Conservation (phyloP, 495 filamentous ascomycete species). For the Aspergillus bertholletiae region DNA sequence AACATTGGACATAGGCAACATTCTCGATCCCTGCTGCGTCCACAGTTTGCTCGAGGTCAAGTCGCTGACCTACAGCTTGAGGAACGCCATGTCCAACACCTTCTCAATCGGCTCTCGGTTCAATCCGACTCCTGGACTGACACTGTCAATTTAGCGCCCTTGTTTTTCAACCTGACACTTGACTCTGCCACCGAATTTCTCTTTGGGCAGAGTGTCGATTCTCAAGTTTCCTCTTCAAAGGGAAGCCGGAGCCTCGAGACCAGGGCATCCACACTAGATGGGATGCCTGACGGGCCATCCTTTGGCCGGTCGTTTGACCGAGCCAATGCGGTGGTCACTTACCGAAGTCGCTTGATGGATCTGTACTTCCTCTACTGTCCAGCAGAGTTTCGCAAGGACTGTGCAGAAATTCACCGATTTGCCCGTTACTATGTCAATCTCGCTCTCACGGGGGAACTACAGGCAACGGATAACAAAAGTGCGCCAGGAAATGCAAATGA, state of each 20-base stretch:
- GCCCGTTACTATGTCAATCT: too few species aligned
- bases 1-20: conserved; percentile 13
- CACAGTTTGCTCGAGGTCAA: conserved; percentile 50
- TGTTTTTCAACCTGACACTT: conserved; percentile 64
- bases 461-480: too few species aligned
- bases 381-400: too few species aligned
- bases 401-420: too few species aligned
- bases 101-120: conserved; percentile 34
- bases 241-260: conserved; percentile 14
- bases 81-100: conserved; percentile 46
- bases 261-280: not conserved
- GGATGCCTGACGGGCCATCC: too few species aligned
- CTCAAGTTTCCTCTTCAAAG: conserved; percentile 27
- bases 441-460: too few species aligned
- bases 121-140: conserved; percentile 37
- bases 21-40: conserved; percentile 53
- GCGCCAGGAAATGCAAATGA: too few species aligned
- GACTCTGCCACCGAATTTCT: conserved; percentile 67
- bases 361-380: too few species aligned
- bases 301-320: too few species aligned
- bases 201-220: conserved; percentile 55
- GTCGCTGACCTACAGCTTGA: conserved; percentile 52
- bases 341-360: too few species aligned
- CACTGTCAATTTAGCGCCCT: conserved; percentile 49
- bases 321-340: too few species aligned